These are phyloP conservation scores for Amanita pseudoporphyria DNA, from an alignment of 768 basidiomycete genomes.

Conservation along the genomic window DNA sequence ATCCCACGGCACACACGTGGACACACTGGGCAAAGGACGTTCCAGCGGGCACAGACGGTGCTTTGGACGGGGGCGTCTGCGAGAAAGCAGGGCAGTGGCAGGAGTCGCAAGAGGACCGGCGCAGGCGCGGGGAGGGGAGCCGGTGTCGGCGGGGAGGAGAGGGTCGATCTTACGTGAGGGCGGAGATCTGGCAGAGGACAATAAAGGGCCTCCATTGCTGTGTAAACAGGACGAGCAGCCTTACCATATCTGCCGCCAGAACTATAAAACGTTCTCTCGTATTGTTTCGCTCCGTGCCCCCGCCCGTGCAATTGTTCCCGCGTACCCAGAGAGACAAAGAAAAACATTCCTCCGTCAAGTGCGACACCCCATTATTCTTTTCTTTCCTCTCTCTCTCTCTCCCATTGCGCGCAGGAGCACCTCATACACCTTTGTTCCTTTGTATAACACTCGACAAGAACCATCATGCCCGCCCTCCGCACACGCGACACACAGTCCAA, in stretches of 20 bases:
- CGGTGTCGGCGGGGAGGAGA: constrained; percentile 11
- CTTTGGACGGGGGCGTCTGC: not conserved
- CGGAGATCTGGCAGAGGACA: constrained; percentile 24
- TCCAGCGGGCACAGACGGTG: not conserved
- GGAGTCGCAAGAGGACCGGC: no score
- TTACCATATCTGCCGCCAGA: constrained; percentile 29
- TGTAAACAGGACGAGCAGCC: constrained; percentile 22
- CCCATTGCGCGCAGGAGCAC: constrained; percentile 24
- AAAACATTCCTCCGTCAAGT: constrained; percentile 31
- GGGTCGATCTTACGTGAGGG: constrained; percentile 19
- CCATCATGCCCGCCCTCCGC: constrained; percentile 71
- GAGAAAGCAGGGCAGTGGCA: not conserved
- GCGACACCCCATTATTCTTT: constrained; percentile 41
- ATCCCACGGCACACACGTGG: not conserved
- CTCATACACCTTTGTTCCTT: constrained; percentile 13
- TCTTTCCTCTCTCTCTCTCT: constrained; percentile 23
- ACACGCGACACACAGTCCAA: constrained; percentile 63
- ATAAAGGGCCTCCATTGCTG: constrained; percentile 33
- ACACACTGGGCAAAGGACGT: not conserved
- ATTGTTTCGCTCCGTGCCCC: constrained; percentile 55
- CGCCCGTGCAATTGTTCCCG: constrained; percentile 58
- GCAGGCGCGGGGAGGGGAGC: no score
- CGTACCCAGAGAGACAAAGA: constrained; percentile 38
- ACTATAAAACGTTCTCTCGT: constrained; percentile 47
- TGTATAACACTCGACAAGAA: constrained; percentile 20